Percentiles rank a stretch among this genome's conserved stretches.
Evolutionary conservation across 345 rosid genomes (phyloP).

Genomic region (Ricinus communis): DNA sequence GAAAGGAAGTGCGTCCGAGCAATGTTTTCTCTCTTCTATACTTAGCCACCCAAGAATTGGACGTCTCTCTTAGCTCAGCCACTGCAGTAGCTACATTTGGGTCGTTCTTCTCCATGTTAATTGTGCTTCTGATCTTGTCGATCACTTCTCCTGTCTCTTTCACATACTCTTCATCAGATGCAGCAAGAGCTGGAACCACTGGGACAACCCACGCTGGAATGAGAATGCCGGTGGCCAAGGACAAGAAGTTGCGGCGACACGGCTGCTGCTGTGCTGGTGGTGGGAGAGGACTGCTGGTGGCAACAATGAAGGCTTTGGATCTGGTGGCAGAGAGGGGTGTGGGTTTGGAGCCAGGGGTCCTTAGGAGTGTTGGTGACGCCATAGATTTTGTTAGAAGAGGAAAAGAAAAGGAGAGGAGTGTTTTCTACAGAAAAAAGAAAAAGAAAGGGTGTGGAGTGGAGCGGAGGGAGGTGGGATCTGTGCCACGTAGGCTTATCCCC

Average conservation of each 20-base stretch:
- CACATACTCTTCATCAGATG: conserved; percentile 69
- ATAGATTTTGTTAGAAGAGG: conserved; percentile 21
- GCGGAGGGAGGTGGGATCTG: conserved; percentile 27
- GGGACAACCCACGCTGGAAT: conserved; percentile 26
- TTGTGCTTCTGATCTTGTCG: conserved; percentile 65
- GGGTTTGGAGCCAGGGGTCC: conserved; percentile 50
- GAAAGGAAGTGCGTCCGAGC: conserved; percentile 68
- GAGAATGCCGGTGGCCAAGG: conserved; percentile 30
- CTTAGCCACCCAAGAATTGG: conserved; percentile 95
- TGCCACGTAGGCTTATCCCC: conserved; percentile 93
- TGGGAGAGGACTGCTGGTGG: neutral
- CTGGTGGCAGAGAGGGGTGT: conserved; percentile 29
- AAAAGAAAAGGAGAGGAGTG: neutral
- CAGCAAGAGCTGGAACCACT: conserved; percentile 47
- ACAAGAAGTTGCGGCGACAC: conserved; percentile 62
- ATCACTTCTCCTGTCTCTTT: conserved; percentile 79
- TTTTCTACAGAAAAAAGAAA: neutral
- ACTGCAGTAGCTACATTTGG: conserved; percentile 78
- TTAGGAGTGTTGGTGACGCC: conserved; percentile 72
- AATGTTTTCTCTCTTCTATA: conserved; percentile 86
- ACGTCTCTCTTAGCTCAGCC: conserved; percentile 69
- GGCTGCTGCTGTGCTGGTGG: neutral
- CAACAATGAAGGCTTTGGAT: conserved; percentile 19
- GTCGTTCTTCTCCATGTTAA: conserved; percentile 67
- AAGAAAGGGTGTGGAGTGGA: neutral